These are phyloP conservation scores for Diaporthe sp. DNA, from an alignment of 2,329 filamentous ascomycete genomes.

Conservation along the genomic window DNA sequence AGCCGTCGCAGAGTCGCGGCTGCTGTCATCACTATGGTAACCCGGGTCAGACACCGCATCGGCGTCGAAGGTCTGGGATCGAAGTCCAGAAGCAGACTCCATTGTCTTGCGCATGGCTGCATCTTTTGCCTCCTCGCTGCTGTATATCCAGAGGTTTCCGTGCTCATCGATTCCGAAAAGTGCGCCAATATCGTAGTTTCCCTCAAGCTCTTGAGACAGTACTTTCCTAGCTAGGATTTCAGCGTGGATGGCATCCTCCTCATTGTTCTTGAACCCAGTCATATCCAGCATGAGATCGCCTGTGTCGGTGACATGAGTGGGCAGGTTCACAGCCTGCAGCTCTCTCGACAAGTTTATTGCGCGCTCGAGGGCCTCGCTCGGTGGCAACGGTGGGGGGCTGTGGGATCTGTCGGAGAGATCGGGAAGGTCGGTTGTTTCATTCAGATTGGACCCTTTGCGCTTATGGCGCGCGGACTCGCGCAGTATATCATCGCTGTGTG, in stretches of 20 bases:
- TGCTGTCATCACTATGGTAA: constrained; percentile 91
- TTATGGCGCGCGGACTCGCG: constrained; percentile 59
- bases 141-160: constrained; percentile 99
- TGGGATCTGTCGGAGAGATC: constrained; percentile 71
- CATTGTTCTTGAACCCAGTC: constrained; percentile 95
- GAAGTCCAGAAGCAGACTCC: constrained; percentile 64
- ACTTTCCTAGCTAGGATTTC: constrained; percentile 96
- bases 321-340: constrained; percentile 91
- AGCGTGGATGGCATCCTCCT: constrained; percentile 90
- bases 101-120: constrained; percentile 80
- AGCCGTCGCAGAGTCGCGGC: constrained; percentile 62
- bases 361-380: constrained; percentile 83
- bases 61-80: constrained; percentile 68
- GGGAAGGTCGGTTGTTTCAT: constrained; percentile 55
- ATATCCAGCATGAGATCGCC: constrained; percentile 98
- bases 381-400: constrained; percentile 82
- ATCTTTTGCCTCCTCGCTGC: constrained; percentile 95
- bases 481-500: constrained; percentile 69
- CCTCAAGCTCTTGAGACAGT: constrained; percentile 91
- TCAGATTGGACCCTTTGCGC: constrained; percentile 53
- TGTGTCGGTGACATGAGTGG: constrained; percentile 89
- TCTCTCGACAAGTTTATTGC: constrained; percentile 89
- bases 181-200: constrained; percentile 95
- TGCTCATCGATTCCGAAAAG: constrained; percentile 95
- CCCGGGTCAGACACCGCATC: constrained; percentile 94